Evolutionary conservation across 2,329 filamentous ascomycete genomes (phyloP).

Genomic region (Diaporthe australafricana): DNA sequence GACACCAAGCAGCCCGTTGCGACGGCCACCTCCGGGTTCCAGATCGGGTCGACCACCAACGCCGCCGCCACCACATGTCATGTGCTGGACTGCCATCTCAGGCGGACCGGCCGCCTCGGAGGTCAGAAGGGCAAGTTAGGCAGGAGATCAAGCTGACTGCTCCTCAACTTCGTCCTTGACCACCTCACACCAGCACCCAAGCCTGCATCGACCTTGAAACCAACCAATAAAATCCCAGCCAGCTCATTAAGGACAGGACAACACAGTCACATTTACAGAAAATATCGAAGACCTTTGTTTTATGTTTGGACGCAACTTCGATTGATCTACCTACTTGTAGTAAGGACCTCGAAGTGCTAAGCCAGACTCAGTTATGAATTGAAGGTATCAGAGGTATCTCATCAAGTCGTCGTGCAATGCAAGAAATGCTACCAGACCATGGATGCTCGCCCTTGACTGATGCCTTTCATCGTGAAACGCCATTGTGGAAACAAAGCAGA

Average conservation of each 20-base stretch:
- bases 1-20: slow-evolving; percentile 11
- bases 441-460: slow-evolving; percentile 26
- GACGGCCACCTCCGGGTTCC: slow-evolving; percentile 11
- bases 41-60: slow-evolving; percentile 2
- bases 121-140: neutral
- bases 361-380: slow-evolving; percentile 26
- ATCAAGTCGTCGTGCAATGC: slow-evolving; percentile 36
- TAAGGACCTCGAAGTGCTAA: slow-evolving; percentile 13
- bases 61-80: neutral
- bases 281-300: neutral
- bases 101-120: neutral
- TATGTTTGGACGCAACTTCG: slow-evolving; percentile 15
- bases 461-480: slow-evolving; percentile 35
- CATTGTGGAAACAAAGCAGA: slow-evolving; percentile 18
- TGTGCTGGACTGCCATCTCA: neutral
- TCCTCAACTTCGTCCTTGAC: neutral
- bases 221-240: neutral
- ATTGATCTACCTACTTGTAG: slow-evolving; percentile 22
- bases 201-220: neutral
- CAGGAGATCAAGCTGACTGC: slow-evolving; percentile 8
- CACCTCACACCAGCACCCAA: neutral
- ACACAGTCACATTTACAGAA: neutral
- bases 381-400: slow-evolving; percentile 39
- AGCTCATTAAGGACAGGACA: neutral
- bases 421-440: slow-evolving; percentile 37